Evolutionary conservation across 176 grass and related monocot genomes (phyloP), one percentile per base, ranked within the genome.

Genomic region (Saccharum officinarum): DNA sequence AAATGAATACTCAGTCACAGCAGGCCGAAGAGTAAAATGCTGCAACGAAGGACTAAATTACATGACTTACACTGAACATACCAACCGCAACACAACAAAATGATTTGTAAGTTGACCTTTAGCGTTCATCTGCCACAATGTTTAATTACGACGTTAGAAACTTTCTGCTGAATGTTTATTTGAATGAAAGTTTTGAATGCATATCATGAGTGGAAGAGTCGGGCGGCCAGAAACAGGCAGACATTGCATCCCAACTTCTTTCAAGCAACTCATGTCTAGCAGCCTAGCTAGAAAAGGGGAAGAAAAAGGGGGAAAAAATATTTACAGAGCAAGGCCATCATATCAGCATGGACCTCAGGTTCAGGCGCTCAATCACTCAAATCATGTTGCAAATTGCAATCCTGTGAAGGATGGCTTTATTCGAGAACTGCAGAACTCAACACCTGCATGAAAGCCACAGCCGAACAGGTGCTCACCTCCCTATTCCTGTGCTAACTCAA

Each of bases 401-500:
- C 82, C 89, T 65, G 31, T 69, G 61, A 78, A 86, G 45, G 78
- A 89, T 88, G 75, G 80, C 71, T 83, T 89, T 89, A 92, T 86
- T 92, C 80, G 69, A 80, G 33, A 82, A 83, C 59, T 30, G 23
- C 71, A 81, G 78, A 78, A 23, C 65, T 87, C 67, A 59, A 77
- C 80, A 89, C 80, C 76, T 81, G 83, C 45, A 80, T 84, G 74
- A 76, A 80, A 81, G 52, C 54, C 65, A 86, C 76, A 81, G 67
- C 77, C 40, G 50, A 85, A 83, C 82, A 83, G 82, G 31, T 63
- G 67, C 15, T 83, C 84, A 41, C 64, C 41, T 61, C 47, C 60
- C 71, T 81, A 87, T 20, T 82, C 75, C 73, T 75, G 66, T 23
- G 59, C 79, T 90, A 89, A 82, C 84, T 94, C 90, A 97, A 94